These are phyloP conservation scores for Eucalyptus cloeziana DNA, from an alignment of 345 rosid species.

Conservation along the genomic window DNA sequence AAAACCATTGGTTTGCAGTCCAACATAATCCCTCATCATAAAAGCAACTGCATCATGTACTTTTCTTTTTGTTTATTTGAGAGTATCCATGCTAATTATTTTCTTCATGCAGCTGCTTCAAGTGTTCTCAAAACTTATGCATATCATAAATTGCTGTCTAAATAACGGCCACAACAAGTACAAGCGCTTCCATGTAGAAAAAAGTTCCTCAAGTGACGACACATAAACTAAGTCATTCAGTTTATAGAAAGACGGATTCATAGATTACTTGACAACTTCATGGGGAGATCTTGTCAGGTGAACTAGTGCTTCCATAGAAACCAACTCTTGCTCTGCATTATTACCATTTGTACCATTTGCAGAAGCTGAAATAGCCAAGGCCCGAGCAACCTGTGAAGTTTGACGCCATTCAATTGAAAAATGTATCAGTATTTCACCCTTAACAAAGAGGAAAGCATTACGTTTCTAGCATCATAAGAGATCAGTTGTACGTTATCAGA, in stretches of 20 bases:
- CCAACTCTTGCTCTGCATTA: slow-evolving; percentile 85
- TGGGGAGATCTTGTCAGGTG: slow-evolving; percentile 68
- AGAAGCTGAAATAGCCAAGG: slow-evolving; percentile 89
- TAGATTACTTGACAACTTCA: slow-evolving; percentile 73
- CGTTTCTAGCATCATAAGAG: background rate
- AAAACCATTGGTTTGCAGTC: background rate
- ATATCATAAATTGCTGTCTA: background rate
- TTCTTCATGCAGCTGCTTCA: background rate
- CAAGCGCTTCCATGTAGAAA: background rate
- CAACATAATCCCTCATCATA: background rate
- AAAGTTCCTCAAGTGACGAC: background rate
- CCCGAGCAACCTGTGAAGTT: slow-evolving; percentile 72
- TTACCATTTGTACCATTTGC: slow-evolving; percentile 70
- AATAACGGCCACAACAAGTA: background rate
- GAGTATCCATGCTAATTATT: background rate
- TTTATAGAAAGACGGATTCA: background rate
- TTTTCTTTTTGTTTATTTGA: background rate
- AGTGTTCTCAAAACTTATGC: background rate
- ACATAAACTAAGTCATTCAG: background rate
- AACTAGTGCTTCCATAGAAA: slow-evolving; percentile 82
- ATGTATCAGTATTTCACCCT: background rate
- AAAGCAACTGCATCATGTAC: background rate
- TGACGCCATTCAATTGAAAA: background rate
- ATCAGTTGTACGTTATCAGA: background rate
- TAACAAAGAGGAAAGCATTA: background rate